Evolutionary conservation across 768 basidiomycete species (phyloP).

Genomic region (Pleurotus djamor): DNA sequence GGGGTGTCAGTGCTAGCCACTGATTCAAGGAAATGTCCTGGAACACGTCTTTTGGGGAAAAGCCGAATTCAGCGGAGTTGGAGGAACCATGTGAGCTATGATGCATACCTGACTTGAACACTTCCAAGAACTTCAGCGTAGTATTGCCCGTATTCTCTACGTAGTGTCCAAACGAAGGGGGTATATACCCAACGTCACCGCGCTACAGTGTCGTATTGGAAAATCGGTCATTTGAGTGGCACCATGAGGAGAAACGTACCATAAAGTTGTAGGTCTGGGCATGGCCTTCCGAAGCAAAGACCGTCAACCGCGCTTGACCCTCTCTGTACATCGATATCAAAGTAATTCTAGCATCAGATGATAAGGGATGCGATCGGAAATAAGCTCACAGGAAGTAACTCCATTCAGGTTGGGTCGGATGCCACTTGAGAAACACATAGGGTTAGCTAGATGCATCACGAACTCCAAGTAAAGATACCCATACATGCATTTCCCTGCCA

Average conservation of each 20-base stretch:
- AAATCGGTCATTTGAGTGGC: background rate
- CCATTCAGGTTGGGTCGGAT: conserved; percentile 70
- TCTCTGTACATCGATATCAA: conserved; percentile 28
- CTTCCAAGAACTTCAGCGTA: conserved; percentile 45
- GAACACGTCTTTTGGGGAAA: conserved; percentile 20
- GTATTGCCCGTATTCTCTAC: conserved; percentile 54
- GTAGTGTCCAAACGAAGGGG: conserved; percentile 40
- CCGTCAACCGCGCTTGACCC: conserved; percentile 51
- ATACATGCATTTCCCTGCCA: conserved; percentile 55
- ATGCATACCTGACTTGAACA: conserved; percentile 37
- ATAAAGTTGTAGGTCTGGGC: conserved; percentile 61
- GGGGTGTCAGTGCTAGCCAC: conserved; percentile 42
- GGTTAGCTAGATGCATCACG: background rate
- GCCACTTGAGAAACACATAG: conserved; percentile 47
- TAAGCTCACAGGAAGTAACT: conserved; percentile 47
- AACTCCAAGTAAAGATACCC: conserved; percentile 8
- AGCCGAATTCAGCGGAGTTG: background rate
- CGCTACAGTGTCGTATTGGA: conserved; percentile 16
- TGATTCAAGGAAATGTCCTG: conserved; percentile 24
- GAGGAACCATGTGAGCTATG: background rate
- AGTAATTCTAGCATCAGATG: background rate
- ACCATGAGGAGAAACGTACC: conserved; percentile 19
- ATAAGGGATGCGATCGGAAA: conserved; percentile 2
- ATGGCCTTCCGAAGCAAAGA: conserved; percentile 52
- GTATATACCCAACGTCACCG: conserved; percentile 38